A percentile compares a stretch with the other conserved stretches of the same genome.
Conservation (phyloP, 805 yeast genomes). For the Schwanniomyces sp. region DNA sequence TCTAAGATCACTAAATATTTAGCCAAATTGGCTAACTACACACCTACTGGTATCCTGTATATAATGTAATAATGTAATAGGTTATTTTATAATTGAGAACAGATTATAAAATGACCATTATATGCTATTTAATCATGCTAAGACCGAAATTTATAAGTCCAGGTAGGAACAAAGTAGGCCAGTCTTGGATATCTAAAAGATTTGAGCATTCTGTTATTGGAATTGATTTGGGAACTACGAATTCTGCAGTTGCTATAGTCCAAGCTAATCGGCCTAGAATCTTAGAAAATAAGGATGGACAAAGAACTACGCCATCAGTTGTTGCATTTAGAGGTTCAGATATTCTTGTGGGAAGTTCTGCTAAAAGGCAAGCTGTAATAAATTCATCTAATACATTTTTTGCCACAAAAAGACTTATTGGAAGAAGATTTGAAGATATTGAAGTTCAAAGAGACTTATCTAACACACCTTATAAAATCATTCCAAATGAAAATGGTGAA, state of each 20-base stretch:
- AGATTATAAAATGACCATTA: no score
- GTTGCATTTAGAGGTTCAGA: constrained; percentile 55
- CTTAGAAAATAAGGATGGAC: constrained; percentile 76
- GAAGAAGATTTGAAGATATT: constrained; percentile 64
- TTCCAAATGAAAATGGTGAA: constrained; percentile 61
- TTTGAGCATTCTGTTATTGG: constrained; percentile 55
- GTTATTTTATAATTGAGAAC: no score
- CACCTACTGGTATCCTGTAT: no score
- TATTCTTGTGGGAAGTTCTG: constrained; percentile 63
- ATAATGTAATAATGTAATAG: background rate
- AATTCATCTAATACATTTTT: constrained; percentile 78
- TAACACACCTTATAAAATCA: constrained; percentile 63
- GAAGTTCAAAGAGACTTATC: constrained; percentile 69
- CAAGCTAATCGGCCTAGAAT: constrained; percentile 62
- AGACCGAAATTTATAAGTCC: background rate
- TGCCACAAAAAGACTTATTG: constrained; percentile 81
- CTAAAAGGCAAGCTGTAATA: constrained; percentile 74
- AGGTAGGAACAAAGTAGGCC: background rate
- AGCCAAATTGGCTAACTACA: no score
- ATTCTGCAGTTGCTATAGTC: constrained; percentile 81
- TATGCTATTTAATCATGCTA: background rate
- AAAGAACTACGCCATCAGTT: constrained; percentile 76
- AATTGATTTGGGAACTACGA: constrained; percentile 83
- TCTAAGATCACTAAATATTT: no score
- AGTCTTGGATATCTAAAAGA: constrained; percentile 4